Evolutionary conservation across 2,329 filamentous ascomycete genomes (phyloP).

Genomic region (Ceratocystiopsis sp.): DNA sequence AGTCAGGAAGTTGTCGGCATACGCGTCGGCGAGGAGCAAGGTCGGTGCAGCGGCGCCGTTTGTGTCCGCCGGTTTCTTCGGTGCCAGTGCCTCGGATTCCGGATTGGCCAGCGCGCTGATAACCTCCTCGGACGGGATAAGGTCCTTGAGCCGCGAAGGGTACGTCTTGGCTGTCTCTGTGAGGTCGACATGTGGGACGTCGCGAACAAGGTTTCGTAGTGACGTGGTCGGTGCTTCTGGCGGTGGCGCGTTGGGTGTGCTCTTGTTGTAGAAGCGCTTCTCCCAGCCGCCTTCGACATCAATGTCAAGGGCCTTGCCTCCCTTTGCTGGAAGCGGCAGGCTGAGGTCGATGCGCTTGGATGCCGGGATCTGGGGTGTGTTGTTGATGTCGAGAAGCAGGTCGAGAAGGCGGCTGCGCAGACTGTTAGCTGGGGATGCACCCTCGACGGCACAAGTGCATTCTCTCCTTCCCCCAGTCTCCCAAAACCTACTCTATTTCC

Average conservation of each 20-base stretch:
- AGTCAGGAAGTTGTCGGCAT: conserved; percentile 49
- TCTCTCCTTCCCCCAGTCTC: too few relatives aligned
- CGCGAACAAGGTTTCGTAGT: conserved; percentile 30
- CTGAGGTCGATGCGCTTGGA: conserved; percentile 59
- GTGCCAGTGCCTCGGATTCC: too few relatives aligned
- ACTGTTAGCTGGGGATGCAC: conserved; percentile 7
- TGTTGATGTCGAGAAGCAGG: conserved; percentile 77
- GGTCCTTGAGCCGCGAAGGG: conserved; percentile 35
- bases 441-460: too few relatives aligned
- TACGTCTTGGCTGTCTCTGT: conserved; percentile 43
- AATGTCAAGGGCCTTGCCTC: conserved; percentile 49
- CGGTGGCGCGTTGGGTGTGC: conserved; percentile 72
- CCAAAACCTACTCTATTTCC: conserved; percentile 68
- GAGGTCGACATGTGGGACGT: conserved; percentile 34
- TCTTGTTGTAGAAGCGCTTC: conserved; percentile 57
- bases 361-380: conserved; percentile 58
- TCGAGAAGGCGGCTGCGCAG: conserved; percentile 63
- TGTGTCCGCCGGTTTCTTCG: too few relatives aligned
- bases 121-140: conserved; percentile 22
- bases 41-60: neutral
- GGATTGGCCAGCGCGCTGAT: conserved; percentile 8
- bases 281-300: conserved; percentile 44
- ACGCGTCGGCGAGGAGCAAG: conserved; percentile 4
- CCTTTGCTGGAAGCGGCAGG: conserved; percentile 21
- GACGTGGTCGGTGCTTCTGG: conserved; percentile 29